These are phyloP conservation scores for Lepidium sativum DNA, from an alignment of 345 rosid species.

Conservation along the genomic window DNA sequence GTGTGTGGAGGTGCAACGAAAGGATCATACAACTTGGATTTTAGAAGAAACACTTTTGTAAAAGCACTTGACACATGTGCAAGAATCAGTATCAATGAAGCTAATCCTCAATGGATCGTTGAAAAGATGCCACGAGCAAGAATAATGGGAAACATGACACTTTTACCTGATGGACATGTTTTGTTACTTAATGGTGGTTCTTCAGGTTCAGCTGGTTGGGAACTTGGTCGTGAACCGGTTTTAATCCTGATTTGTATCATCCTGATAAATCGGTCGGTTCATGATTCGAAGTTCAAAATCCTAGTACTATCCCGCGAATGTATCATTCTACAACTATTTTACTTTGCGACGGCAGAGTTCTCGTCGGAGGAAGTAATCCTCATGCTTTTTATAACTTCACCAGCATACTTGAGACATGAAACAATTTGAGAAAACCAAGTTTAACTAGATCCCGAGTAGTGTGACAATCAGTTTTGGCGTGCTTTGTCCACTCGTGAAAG, in stretches of 20 bases:
- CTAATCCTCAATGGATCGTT: constrained; percentile 38
- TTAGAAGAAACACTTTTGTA: constrained; percentile 1
- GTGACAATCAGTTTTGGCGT: no score
- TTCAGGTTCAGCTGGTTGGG: constrained; percentile 47
- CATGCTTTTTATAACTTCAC: constrained; percentile 45
- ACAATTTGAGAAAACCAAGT: no score
- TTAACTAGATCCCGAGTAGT: no score
- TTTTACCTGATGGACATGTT: constrained; percentile 57
- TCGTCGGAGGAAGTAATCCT: constrained; percentile 63
- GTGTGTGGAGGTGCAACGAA: constrained; percentile 65
- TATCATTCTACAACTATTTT: constrained; percentile 54
- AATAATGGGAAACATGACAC: constrained; percentile 56
- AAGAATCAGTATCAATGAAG: constrained; percentile 37
- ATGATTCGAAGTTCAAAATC: constrained; percentile 34
- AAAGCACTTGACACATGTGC: constrained; percentile 38
- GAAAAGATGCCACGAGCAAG: constrained; percentile 56
- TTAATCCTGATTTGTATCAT: constrained; percentile 31
- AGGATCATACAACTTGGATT: constrained; percentile 31
- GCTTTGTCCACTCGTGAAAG: no score
- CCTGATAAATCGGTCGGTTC: constrained; percentile 34
- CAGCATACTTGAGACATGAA: no score
- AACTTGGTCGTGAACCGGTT: constrained; percentile 39
- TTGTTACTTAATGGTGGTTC: constrained; percentile 50
- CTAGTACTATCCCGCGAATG: constrained; percentile 47
- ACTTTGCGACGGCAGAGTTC: constrained; percentile 59